Evolutionary conservation across 2,329 filamentous ascomycete species (phyloP).

Genomic region (Epichloe festucae): DNA sequence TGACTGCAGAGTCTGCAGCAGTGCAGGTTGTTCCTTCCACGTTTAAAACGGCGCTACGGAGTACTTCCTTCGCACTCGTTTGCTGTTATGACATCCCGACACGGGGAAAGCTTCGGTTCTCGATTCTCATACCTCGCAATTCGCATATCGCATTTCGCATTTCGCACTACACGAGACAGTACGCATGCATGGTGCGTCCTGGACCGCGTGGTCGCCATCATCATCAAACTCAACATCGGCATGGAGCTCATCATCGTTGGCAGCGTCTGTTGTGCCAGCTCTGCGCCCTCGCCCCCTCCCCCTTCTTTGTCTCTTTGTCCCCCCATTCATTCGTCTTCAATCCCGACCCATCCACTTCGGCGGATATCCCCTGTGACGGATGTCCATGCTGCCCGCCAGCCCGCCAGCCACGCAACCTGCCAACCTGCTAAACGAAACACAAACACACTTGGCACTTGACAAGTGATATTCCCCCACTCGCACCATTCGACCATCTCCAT

Average conservation of each 20-base stretch:
- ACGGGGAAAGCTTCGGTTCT: not conserved
- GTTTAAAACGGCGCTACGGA: too few relatives aligned
- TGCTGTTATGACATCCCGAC: too few relatives aligned
- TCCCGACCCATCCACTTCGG: not conserved
- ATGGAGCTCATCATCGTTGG: not conserved
- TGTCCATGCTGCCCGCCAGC: not conserved
- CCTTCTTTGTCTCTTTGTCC: not conserved
- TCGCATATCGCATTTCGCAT: not conserved
- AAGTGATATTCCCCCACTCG: not conserved
- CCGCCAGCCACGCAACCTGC: not conserved
- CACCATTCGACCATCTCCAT: conserved; percentile 1
- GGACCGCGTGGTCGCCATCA: not conserved
- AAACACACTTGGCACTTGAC: conserved; percentile 2
- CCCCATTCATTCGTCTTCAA: not conserved
- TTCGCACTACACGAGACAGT: not conserved
- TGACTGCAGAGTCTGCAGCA: too few relatives aligned
- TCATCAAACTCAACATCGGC: not conserved
- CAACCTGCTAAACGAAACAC: not conserved
- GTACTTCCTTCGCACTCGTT: too few relatives aligned
- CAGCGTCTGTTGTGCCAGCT: not conserved
- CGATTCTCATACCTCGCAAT: not conserved
- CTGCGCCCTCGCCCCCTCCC: not conserved
- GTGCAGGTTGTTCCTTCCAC: too few relatives aligned
- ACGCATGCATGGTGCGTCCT: not conserved
- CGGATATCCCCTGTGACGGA: not conserved